Conservation (phyloP, 1,139 yeast genomes). For the Hyphopichia buzzinii region DNA sequence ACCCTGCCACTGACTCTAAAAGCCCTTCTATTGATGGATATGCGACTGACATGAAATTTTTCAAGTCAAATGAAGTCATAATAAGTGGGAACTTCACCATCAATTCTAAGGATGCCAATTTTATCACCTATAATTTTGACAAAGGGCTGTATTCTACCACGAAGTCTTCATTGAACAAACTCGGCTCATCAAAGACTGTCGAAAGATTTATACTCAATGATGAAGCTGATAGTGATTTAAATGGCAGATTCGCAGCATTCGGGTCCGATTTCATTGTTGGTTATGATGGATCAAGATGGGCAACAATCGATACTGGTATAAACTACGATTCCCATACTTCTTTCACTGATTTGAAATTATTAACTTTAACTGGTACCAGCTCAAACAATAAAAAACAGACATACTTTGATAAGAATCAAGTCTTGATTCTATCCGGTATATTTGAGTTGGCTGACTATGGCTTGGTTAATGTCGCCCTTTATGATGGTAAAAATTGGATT, state of each 20-base stretch:
- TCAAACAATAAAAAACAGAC: slow-evolving; percentile 23
- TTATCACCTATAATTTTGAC: slow-evolving; percentile 55
- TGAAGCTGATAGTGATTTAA: slow-evolving; percentile 39
- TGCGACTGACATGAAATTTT: slow-evolving; percentile 55
- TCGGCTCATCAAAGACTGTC: slow-evolving; percentile 41
- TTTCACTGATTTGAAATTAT: slow-evolving; percentile 42
- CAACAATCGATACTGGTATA: slow-evolving; percentile 35
- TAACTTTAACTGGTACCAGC: slow-evolving; percentile 28
- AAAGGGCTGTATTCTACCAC: slow-evolving; percentile 21
- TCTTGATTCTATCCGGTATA: slow-evolving; percentile 63
- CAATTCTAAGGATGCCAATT: slow-evolving; percentile 29
- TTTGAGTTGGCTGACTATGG: slow-evolving; percentile 56
- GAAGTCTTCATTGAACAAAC: slow-evolving; percentile 20
- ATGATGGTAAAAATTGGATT: slow-evolving; percentile 67
- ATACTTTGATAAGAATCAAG: slow-evolving; percentile 42
- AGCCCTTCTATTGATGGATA: slow-evolving; percentile 43
- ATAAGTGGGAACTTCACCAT: slow-evolving; percentile 61
- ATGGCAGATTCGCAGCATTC: slow-evolving; percentile 53
- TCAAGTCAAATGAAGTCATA: slow-evolving; percentile 48
- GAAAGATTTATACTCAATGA: slow-evolving; percentile 50
- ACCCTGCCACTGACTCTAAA: slow-evolving; percentile 42
- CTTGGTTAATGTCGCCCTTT: slow-evolving; percentile 62
- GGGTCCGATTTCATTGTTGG: slow-evolving; percentile 52
- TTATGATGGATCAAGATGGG: slow-evolving; percentile 51
- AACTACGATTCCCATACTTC: slow-evolving; percentile 22